A percentile compares a stretch with the other conserved stretches of the same genome.
These are phyloP conservation scores for Tinospora cordifolia DNA, from an alignment of 164 flowering plant genomes.

Conservation along the genomic window DNA sequence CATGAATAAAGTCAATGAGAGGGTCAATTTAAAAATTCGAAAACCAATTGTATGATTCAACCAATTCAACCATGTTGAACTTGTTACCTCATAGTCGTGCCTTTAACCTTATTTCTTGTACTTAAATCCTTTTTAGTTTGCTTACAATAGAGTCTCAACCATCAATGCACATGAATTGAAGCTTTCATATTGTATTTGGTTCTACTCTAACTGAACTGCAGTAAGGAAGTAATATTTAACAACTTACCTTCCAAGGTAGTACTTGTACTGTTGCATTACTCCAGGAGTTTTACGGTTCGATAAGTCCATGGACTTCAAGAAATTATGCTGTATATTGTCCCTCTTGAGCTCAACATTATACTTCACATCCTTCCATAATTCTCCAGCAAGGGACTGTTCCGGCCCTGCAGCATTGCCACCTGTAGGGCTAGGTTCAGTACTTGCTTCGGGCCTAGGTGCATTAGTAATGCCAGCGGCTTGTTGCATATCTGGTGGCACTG, in stretches of 20 bases:
- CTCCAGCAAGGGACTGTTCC: constrained; percentile 66
- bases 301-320: constrained; percentile 47
- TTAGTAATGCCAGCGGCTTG: constrained; percentile 34
- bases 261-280: constrained; percentile 52
- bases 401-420: constrained; percentile 20
- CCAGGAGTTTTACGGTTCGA: constrained; percentile 65
- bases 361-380: constrained; percentile 74
- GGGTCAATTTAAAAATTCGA: background rate
- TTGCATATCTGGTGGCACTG: constrained; percentile 80
- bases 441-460: constrained; percentile 23
- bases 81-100: too few species aligned
- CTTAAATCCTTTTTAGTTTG: too few species aligned
- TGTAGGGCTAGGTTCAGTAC: constrained; percentile 21
- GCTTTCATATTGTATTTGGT: too few species aligned
- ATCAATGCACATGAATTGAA: too few species aligned
- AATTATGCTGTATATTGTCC: constrained; percentile 47
- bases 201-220: background rate
- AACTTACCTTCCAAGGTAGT: constrained; percentile 80
- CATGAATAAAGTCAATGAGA: background rate
- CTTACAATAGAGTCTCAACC: too few species aligned
- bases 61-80: background rate
- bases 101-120: too few species aligned
- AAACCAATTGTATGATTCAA: background rate
- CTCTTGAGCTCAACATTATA: constrained; percentile 43
- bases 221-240: background rate